Evolutionary conservation across 192 early-diverging fungal genomes (phyloP), one percentile per base, ranked within the genome.

Genomic region (Helicostylum pulchrum): DNA sequence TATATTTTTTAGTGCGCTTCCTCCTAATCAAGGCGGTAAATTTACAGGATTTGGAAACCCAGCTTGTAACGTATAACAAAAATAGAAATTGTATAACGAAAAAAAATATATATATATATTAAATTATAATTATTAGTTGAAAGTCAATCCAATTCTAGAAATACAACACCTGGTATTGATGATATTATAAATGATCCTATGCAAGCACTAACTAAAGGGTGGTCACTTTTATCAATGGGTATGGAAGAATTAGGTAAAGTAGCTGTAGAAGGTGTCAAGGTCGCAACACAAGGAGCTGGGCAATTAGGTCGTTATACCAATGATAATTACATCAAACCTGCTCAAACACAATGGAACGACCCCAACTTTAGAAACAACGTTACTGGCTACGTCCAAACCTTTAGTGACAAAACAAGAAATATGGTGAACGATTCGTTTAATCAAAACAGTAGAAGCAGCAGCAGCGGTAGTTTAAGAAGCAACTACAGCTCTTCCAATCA

Each of bases 21-120:
- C 90, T 23, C 90, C 90, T 7, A 87, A 68, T 64, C 90, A 92
- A 65, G 90, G 90, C 15, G 90, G 90, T 23, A 87, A 85, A 68
- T 92, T 87, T 64, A 78, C 74, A 9, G 90, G 90, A 0, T 92
- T 92, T 59, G 90, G 90, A 31, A 88, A 83, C 53, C 67, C 83
- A 32, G 68, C 78, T 31, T 66, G 71, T 66, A 59, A 64, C 26
- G 72, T 45, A 36, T 55, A 36, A 15, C 8, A 31, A 57, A 31
- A 20, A 23, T 8, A 12, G 4, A 4, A 32, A 15, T 0, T 30
- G 15, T 39, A 56, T n/a, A 32, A 39, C 1, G 20, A 32, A 56
- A 20, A 10, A 23, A 31, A 19, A 34, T 39, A 9, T 14, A 19
- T 20, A 43, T 9, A 17, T 11, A 21, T 43, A 3, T 19, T 57